Evolutionary conservation across 179 eudicot genomes (phyloP).

Genomic region (Amaranthus tricolor): DNA sequence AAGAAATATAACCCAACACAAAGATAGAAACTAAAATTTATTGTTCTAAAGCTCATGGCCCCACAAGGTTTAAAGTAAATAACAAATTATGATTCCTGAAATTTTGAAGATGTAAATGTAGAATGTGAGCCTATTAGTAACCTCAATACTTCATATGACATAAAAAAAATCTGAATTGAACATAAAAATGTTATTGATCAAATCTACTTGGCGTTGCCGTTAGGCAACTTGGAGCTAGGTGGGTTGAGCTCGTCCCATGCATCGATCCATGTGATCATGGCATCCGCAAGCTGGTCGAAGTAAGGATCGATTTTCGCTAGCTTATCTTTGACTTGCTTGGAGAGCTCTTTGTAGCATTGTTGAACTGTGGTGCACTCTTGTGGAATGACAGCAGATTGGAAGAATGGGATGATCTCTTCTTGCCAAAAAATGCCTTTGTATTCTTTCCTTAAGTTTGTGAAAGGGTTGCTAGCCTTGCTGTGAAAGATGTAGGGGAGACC

Average conservation of each 20-base stretch:
- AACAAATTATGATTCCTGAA: slow-evolving; percentile 3
- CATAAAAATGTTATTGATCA: neutral
- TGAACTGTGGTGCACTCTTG: slow-evolving; percentile 75
- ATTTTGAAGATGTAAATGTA: neutral
- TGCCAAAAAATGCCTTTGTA: slow-evolving; percentile 90
- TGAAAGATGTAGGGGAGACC: slow-evolving; percentile 84
- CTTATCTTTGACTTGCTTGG: slow-evolving; percentile 69
- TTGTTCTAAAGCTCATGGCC: slow-evolving; percentile 17
- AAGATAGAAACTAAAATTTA: neutral
- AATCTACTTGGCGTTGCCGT: slow-evolving; percentile 36
- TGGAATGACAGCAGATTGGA: slow-evolving; percentile 54
- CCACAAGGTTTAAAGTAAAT: neutral
- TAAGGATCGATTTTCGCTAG: slow-evolving; percentile 59
- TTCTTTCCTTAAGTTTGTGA: slow-evolving; percentile 68
- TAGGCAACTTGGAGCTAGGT: slow-evolving; percentile 22
- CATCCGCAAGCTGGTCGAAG: slow-evolving; percentile 72
- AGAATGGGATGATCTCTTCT: slow-evolving; percentile 86
- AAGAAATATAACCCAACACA: neutral
- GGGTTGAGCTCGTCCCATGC: slow-evolving; percentile 88
- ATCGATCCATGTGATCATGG: slow-evolving; percentile 83
- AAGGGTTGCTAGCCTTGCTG: slow-evolving; percentile 90
- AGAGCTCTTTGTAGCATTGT: slow-evolving; percentile 63
- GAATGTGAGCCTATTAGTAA: neutral
- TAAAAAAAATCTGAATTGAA: neutral
- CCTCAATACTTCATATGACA: neutral